Evolutionary conservation across 2,329 filamentous ascomycete species (phyloP).

Genomic region (Drechslera avenae): DNA sequence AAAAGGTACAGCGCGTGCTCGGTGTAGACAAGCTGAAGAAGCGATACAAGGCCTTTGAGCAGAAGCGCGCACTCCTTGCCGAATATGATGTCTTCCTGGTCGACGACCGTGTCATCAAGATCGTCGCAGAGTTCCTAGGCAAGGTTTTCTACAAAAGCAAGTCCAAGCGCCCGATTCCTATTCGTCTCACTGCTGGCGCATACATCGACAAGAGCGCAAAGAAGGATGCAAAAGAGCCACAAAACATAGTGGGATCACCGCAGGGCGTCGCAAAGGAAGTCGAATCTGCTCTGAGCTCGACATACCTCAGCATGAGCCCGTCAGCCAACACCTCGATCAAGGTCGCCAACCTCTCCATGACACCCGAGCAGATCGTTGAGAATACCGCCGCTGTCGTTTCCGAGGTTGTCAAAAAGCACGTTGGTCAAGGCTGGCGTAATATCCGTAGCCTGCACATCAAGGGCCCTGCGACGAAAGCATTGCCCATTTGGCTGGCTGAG

Average conservation of each 20-base stretch:
- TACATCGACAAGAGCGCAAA: constrained; percentile 61
- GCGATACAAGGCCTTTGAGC: constrained; percentile 89
- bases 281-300: constrained; percentile 74
- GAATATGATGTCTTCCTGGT: constrained; percentile 95
- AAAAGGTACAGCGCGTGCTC: constrained; percentile 66
- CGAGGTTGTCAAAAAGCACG: constrained; percentile 74
- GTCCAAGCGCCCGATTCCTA: constrained; percentile 83
- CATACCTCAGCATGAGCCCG: constrained; percentile 79
- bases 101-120: constrained; percentile 79
- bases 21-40: constrained; percentile 84
- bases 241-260: constrained; percentile 59
- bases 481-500: constrained; percentile 93
- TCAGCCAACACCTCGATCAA: constrained; percentile 80
- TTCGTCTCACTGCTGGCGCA: constrained; percentile 70
- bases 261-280: constrained; percentile 79
- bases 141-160: constrained; percentile 91
- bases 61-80: constrained; percentile 72
- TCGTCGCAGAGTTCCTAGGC: constrained; percentile 77
- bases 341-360: constrained; percentile 76
- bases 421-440: constrained; percentile 87
- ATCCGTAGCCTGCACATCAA: constrained; percentile 87
- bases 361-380: constrained; percentile 74
- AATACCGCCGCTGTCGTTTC: constrained; percentile 74
- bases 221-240: constrained; percentile 38
- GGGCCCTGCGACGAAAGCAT: constrained; percentile 80